Evolutionary conservation across 768 basidiomycete genomes (phyloP).

Genomic region (Xanthoconium purpureum): DNA sequence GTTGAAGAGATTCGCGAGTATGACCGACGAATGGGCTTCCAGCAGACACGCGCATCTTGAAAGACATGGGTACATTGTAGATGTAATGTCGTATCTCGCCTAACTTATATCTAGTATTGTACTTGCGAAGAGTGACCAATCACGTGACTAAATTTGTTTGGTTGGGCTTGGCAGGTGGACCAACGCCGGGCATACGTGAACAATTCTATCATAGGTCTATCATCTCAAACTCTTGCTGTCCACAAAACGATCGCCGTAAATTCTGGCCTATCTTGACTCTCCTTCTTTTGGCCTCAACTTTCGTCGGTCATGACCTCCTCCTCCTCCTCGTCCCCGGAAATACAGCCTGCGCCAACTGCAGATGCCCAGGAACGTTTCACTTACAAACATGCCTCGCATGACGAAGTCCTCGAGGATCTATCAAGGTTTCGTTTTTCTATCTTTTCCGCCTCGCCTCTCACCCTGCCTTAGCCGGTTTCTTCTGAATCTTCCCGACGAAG

Average conservation of each 20-base stretch:
- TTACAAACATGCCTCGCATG: constrained; percentile 73
- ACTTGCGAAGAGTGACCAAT: neutral
- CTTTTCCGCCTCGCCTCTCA: constrained; percentile 12
- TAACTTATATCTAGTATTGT: neutral
- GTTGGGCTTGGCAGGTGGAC: constrained; percentile 17
- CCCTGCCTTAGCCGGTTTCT: constrained; percentile 75
- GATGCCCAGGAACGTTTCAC: constrained; percentile 41
- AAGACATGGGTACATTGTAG: too few relatives aligned
- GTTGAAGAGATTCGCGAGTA: constrained; percentile 84
- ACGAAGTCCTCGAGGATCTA: constrained; percentile 88
- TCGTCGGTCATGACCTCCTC: constrained; percentile 62
- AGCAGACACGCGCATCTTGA: constrained; percentile 27
- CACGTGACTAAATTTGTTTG: constrained; percentile 25
- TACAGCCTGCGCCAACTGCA: constrained; percentile 45
- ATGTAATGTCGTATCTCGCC: too few relatives aligned
- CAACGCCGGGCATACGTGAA: constrained; percentile 18
- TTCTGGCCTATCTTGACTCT: constrained; percentile 26
- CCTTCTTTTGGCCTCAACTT: constrained; percentile 30
- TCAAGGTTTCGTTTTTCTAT: constrained; percentile 59
- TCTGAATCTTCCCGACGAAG: constrained; percentile 91
- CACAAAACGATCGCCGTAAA: constrained; percentile 34
- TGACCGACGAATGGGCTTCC: constrained; percentile 87
- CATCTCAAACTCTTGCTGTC: constrained; percentile 28
- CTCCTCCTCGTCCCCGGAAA: constrained; percentile 77
- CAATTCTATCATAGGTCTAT: constrained; percentile 25